Conservation (phyloP, 257 asterid genomes). For the Perilla frutescens region DNA sequence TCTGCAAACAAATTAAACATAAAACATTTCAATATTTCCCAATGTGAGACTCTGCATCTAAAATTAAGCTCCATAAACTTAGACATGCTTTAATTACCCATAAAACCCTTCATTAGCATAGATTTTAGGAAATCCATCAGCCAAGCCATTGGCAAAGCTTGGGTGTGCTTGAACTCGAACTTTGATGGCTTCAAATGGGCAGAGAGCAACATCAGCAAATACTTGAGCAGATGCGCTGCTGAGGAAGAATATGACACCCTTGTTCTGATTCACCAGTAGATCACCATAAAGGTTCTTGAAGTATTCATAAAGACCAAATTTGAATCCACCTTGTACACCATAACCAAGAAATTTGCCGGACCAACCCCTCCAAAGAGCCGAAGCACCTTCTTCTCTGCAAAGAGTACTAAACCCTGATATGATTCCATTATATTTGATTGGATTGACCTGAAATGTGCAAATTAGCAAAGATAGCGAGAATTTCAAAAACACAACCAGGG, state of each 20-base stretch:
- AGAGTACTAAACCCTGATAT: constrained; percentile 64
- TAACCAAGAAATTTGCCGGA: constrained; percentile 78
- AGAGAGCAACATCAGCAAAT: constrained; percentile 81
- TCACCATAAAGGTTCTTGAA: constrained; percentile 67
- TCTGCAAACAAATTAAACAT: constrained; percentile 48
- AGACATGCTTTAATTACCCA: constrained; percentile 46
- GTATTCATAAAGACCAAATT: constrained; percentile 73
- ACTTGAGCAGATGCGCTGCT: constrained; percentile 81
- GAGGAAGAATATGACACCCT: constrained; percentile 64
- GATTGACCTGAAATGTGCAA: constrained; percentile 55
- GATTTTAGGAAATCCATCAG: constrained; percentile 73
- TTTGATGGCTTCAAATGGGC: constrained; percentile 85
- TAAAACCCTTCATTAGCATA: constrained; percentile 59
- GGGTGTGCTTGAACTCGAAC: constrained; percentile 68
- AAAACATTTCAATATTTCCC: constrained; percentile 18
- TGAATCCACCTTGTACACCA: constrained; percentile 76
- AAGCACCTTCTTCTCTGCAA: constrained; percentile 67
- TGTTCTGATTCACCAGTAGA: constrained; percentile 51
- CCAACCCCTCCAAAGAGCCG: constrained; percentile 85
- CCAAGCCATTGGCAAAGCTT: constrained; percentile 65
- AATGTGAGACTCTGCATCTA: constrained; percentile 6
- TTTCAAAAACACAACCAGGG: constrained; percentile 8
- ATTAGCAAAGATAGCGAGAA: constrained; percentile 25
- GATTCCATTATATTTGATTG: constrained; percentile 64
- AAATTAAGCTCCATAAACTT: constrained; percentile 3